These are phyloP conservation scores for Yamadazyma buinensis DNA, from an alignment of 1,139 yeast genomes.

Conservation along the genomic window DNA sequence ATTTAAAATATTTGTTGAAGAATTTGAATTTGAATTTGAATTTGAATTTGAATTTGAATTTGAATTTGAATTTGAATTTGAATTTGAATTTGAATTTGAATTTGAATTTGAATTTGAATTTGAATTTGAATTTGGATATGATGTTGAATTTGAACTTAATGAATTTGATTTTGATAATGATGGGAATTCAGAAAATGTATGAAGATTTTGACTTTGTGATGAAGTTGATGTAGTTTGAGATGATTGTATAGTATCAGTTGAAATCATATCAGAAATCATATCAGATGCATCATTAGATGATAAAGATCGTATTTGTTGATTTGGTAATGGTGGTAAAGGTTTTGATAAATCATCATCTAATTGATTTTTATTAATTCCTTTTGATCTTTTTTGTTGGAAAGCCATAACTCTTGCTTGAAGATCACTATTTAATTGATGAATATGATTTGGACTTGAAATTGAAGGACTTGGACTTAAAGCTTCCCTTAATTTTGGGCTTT, in stretches of 20 bases:
- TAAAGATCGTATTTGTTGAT: constrained; percentile 13
- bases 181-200: background rate
- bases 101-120: background rate
- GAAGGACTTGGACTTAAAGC: constrained; percentile 6
- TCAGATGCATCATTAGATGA: constrained; percentile 14
- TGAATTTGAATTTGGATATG: constrained; percentile 12
- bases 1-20: background rate
- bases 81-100: constrained; percentile 1
- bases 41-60: constrained; percentile 12
- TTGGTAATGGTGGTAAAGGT: constrained; percentile 14
- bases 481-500: constrained; percentile 9
- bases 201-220: too few relatives aligned
- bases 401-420: constrained; percentile 75
- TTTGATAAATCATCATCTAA: constrained; percentile 5
- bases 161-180: background rate
- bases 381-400: constrained; percentile 63
- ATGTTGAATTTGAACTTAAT: constrained; percentile 4
- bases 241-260: background rate
- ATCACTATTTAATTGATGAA: constrained; percentile 48
- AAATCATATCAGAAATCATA: background rate
- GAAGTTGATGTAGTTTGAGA: background rate
- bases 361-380: constrained; percentile 10
- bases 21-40: background rate
- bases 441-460: constrained; percentile 4
- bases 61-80: background rate